Conservation (phyloP, 179 eudicot genomes). For the Nepenthes alata region DNA sequence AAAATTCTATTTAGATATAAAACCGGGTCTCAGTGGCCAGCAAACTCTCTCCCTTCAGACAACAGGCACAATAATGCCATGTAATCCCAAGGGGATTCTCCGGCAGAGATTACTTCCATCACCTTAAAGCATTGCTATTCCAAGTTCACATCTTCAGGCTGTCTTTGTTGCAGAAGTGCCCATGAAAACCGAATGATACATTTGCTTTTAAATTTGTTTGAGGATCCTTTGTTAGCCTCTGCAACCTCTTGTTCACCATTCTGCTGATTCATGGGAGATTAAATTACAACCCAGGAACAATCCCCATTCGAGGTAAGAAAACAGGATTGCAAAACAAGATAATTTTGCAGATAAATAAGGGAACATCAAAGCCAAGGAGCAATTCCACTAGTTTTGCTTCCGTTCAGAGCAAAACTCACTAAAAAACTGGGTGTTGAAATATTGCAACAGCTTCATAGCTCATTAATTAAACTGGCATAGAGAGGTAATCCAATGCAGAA, state of each 20-base stretch:
- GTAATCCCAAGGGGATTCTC: no score
- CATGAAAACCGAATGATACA: constrained; percentile 59
- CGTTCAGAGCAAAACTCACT: no score
- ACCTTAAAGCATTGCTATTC: constrained; percentile 86
- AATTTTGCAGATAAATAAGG: no score
- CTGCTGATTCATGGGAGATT: constrained; percentile 20
- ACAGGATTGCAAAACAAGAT: background rate
- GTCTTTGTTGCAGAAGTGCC: constrained; percentile 72
- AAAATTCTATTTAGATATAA: background rate
- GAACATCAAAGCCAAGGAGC: no score
- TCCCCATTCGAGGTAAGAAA: background rate
- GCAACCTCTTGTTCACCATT: constrained; percentile 71
- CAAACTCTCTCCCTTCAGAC: no score
- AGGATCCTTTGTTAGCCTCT: constrained; percentile 41
- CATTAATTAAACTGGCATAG: no score
- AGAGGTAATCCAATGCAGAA: no score
- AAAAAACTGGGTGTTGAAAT: no score
- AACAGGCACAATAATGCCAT: no score
- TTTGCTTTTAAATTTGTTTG: constrained; percentile 41
- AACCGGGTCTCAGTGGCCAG: no score
- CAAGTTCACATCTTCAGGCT: constrained; percentile 59
- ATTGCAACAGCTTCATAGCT: no score
- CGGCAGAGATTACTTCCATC: constrained; percentile 9
- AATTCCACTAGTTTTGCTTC: no score
- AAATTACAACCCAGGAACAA: background rate